These are phyloP conservation scores for Iberis pinnata DNA, from an alignment of 345 rosid genomes.

Conservation along the genomic window DNA sequence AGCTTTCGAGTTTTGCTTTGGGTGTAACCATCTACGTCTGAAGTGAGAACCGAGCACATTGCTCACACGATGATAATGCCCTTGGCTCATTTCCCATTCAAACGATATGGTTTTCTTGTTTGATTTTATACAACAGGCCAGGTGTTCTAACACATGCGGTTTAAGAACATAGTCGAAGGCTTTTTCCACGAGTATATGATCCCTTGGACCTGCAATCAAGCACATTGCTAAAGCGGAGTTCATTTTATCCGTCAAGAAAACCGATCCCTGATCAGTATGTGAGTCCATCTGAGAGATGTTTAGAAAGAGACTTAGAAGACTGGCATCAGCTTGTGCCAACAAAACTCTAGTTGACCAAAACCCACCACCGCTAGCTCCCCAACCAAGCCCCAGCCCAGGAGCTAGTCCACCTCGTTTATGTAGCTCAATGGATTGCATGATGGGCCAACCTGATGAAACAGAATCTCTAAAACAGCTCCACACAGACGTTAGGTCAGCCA, in stretches of 20 bases:
- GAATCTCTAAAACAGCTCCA: slow-evolving; percentile 40
- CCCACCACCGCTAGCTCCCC: slow-evolving; percentile 93
- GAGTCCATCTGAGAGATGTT: slow-evolving; percentile 34
- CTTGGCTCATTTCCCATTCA: slow-evolving; percentile 42
- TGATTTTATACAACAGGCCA: slow-evolving; percentile 39
- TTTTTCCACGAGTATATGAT: slow-evolving; percentile 47
- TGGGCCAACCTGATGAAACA: slow-evolving; percentile 48
- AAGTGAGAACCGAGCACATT: slow-evolving; percentile 56
- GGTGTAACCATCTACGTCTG: slow-evolving; percentile 56
- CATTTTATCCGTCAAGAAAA: slow-evolving; percentile 32
- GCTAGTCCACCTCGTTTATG: slow-evolving; percentile 89
- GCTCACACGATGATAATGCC: slow-evolving; percentile 45
- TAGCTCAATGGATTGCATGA: slow-evolving; percentile 60
- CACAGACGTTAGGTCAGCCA: slow-evolving; percentile 41
- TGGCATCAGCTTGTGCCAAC: slow-evolving; percentile 64
- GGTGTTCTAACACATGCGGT: slow-evolving; percentile 45
- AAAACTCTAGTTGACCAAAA: slow-evolving; percentile 65
- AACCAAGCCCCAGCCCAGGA: slow-evolving; percentile 85
- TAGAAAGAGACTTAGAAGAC: slow-evolving; percentile 46
- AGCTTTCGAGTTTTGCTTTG: slow-evolving; percentile 49
- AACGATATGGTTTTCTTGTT: slow-evolving; percentile 30
- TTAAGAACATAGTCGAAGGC: slow-evolving; percentile 55
- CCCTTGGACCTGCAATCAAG: slow-evolving; percentile 64
- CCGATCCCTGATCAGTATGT: slow-evolving; percentile 32
- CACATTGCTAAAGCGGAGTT: slow-evolving; percentile 52